phyloP scores from a whole-genome alignment of 2,329 filamentous ascomycete genomes.

The Aspergillus floridensis region DNA sequence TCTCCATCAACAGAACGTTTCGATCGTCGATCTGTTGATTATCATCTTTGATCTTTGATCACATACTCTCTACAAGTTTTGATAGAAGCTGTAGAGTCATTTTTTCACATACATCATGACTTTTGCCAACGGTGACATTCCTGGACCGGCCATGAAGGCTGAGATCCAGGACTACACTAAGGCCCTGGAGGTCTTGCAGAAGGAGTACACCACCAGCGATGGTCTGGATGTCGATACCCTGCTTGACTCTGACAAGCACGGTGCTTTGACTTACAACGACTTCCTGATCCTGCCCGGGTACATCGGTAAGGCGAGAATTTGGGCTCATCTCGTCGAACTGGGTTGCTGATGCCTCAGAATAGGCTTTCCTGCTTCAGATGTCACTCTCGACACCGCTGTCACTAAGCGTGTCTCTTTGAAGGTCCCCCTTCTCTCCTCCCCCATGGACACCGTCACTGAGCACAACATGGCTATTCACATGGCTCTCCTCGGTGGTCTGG shows the following conservation, averaged over 20 bases:
- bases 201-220: conserved; percentile 74
- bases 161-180: conserved; percentile 69
- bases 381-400: conserved; percentile 82
- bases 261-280: conserved; percentile 97
- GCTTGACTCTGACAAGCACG: conserved; percentile 86
- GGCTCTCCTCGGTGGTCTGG: conserved; percentile 54
- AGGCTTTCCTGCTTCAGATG: conserved; percentile 88
- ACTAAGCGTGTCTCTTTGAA: conserved; percentile 96
- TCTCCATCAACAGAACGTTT: conserved; percentile 58
- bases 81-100: conserved; percentile 29
- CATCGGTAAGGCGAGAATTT: conserved; percentile 61
- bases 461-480: conserved; percentile 99
- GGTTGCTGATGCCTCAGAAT: conserved; percentile 24
- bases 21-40: conserved; percentile 46
- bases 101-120: conserved; percentile 58
- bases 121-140: conserved; percentile 63
- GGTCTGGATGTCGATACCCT: conserved; percentile 83
- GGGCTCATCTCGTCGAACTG: conserved; percentile 10
- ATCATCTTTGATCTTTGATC: conserved; percentile 22
- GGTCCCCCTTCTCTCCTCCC: conserved; percentile 94
- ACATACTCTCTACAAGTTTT: conserved; percentile 21
- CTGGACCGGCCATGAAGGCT: conserved; percentile 48
- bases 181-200: conserved; percentile 75
- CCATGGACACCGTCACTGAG: conserved; percentile 99
- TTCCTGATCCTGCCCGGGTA: conserved; percentile 96